phyloP scores from a whole-genome alignment of 257 asterid genomes.

The Solanum tarijense region DNA sequence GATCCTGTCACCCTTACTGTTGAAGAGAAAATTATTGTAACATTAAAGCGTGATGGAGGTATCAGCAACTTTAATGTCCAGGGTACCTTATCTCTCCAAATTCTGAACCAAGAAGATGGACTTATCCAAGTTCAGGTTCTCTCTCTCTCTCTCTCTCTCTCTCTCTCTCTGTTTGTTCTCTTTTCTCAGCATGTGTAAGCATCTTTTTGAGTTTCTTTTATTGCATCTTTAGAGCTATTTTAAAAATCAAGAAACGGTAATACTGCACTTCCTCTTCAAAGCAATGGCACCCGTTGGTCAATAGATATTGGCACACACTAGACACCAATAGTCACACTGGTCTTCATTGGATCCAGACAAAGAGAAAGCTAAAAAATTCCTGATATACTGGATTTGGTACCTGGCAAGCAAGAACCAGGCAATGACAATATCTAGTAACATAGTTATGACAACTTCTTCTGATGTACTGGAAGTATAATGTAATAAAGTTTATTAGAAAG shows the following conservation, averaged over 20 bases:
- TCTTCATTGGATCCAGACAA: neutral
- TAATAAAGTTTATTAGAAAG: neutral
- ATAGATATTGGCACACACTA: neutral
- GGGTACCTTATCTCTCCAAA: conserved; percentile 78
- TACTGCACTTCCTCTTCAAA: neutral
- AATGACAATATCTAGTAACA: neutral
- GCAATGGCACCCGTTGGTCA: neutral
- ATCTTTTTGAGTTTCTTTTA: neutral
- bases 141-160: neutral
- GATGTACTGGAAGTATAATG: neutral
- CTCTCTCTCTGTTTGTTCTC: neutral
- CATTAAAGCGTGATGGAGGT: conserved; percentile 81
- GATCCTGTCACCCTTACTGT: conserved; percentile 84
- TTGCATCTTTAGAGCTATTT: neutral
- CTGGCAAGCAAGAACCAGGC: neutral
- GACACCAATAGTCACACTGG: neutral
- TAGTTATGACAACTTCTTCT: neutral
- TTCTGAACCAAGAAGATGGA: conserved; percentile 79
- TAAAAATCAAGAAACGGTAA: neutral
- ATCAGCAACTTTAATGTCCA: conserved; percentile 72
- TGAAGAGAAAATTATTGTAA: conserved; percentile 70
- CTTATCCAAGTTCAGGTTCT: conserved; percentile 85
- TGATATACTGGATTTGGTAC: neutral
- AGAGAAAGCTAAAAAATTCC: neutral
- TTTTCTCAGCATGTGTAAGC: neutral